Conservation (phyloP, 1,139 yeast genomes). For the Sugiyamaella neomexicana region DNA sequence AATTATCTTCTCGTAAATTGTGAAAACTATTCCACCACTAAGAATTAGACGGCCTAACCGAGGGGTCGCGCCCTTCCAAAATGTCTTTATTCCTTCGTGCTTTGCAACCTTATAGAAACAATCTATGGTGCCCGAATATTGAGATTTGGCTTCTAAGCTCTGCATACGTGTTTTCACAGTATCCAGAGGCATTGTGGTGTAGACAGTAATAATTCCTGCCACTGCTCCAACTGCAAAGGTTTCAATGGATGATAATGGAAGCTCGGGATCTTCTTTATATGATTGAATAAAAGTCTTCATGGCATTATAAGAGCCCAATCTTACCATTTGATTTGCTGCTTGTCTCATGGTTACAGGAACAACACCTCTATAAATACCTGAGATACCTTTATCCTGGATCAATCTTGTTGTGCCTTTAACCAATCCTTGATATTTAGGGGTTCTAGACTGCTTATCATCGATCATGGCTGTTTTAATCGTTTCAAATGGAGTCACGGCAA, state of each 20-base stretch:
- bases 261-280: conserved; percentile 52
- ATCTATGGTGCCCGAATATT: conserved; percentile 72
- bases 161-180: conserved; percentile 98
- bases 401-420: conserved; percentile 62
- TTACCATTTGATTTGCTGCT: conserved; percentile 92
- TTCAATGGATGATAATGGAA: conserved; percentile 73
- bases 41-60: conserved; percentile 86
- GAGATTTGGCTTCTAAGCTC: conserved; percentile 73
- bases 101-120: conserved; percentile 79
- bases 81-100: conserved; percentile 87
- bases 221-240: conserved; percentile 90
- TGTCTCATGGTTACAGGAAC: conserved; percentile 93
- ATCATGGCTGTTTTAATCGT: conserved; percentile 94
- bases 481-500: conserved; percentile 96
- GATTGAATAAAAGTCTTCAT: conserved; percentile 76
- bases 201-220: conserved; percentile 92
- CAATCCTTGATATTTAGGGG: conserved; percentile 73
- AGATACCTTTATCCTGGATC: conserved; percentile 73
- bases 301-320: conserved; percentile 89
- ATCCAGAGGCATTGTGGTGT: conserved; percentile 96
- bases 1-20: conserved; percentile 88
- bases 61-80: conserved; percentile 99
- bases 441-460: conserved; percentile 78
- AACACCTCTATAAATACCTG: conserved; percentile 84
- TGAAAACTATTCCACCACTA: conserved; percentile 95